These are phyloP conservation scores for Thelephora ganbajun DNA, from an alignment of 768 basidiomycete genomes.

Conservation along the genomic window DNA sequence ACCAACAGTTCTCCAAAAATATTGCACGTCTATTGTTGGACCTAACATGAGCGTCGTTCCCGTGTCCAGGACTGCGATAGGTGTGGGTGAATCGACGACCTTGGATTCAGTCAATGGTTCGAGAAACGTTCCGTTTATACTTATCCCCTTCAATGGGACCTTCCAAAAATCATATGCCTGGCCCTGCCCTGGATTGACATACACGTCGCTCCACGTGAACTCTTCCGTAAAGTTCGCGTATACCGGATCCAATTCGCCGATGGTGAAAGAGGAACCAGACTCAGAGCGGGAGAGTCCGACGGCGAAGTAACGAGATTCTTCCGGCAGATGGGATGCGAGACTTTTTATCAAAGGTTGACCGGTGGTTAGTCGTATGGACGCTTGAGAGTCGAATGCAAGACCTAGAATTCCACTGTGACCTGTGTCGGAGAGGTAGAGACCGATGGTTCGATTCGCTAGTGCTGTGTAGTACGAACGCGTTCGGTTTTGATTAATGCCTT, in stretches of 20 bases:
- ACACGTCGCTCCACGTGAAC: slow-evolving; percentile 26
- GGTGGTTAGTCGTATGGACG: slow-evolving; percentile 28
- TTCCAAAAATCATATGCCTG: slow-evolving; percentile 44
- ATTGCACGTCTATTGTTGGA: slow-evolving; percentile 34
- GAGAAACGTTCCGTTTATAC: slow-evolving; percentile 27
- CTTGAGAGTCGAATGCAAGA: slow-evolving; percentile 32
- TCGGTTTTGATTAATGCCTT: background rate
- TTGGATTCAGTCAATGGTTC: slow-evolving; percentile 28
- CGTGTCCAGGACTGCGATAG: slow-evolving; percentile 49
- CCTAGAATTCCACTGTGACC: slow-evolving; percentile 45
- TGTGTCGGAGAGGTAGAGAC: slow-evolving; percentile 28
- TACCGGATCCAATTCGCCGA: slow-evolving; percentile 32
- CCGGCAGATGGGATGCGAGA: slow-evolving; percentile 27
- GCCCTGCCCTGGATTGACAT: slow-evolving; percentile 15
- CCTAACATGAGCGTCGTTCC: slow-evolving; percentile 46
- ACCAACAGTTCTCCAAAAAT: slow-evolving; percentile 36
- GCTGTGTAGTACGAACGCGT: slow-evolving; percentile 17
- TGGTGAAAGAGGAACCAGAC: slow-evolving; percentile 31
- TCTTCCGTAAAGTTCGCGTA: slow-evolving; percentile 18
- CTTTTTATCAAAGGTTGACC: slow-evolving; percentile 36
- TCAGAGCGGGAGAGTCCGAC: slow-evolving; percentile 29
- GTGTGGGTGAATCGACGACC: slow-evolving; percentile 23
- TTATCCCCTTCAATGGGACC: slow-evolving; percentile 30
- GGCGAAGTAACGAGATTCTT: slow-evolving; percentile 31
- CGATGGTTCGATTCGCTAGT: slow-evolving; percentile 27